These are phyloP conservation scores for Ajuga chamaepitys DNA, from an alignment of 257 asterid genomes.

Conservation along the genomic window DNA sequence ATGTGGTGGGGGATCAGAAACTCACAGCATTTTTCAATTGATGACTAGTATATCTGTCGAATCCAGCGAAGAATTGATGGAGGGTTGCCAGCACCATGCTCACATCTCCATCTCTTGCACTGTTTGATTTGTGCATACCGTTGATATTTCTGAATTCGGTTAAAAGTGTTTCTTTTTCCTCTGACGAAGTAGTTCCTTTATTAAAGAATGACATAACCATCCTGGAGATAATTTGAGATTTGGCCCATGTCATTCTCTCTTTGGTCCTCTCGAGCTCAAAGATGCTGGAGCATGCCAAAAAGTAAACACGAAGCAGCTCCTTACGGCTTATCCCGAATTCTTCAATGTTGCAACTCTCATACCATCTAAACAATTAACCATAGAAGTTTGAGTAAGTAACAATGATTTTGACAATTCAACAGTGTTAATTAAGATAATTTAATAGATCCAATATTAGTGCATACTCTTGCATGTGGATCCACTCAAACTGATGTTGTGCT, in stretches of 20 bases:
- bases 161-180: not conserved
- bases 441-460: not conserved
- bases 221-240: constrained; percentile 23
- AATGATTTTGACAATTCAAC: not conserved
- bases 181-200: not conserved
- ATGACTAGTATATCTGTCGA: constrained; percentile 8
- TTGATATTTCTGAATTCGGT: not conserved
- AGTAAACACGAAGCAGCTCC: constrained; percentile 28
- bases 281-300: constrained; percentile 31
- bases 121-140: too few relatives aligned
- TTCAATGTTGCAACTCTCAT: constrained; percentile 11
- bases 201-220: constrained; percentile 18
- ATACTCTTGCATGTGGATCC: constrained; percentile 27
- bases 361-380: constrained; percentile 34
- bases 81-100: constrained; percentile 6
- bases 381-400: not conserved
- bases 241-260: constrained; percentile 40
- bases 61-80: constrained; percentile 16
- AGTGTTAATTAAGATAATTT: not conserved
- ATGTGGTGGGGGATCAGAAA: not conserved
- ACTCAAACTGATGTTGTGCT: constrained; percentile 42
- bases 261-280: constrained; percentile 30
- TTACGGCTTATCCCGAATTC: constrained; percentile 27
- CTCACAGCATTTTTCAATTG: constrained; percentile 26
- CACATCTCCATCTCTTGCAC: too few relatives aligned